phyloP scores from a whole-genome alignment of 306 rosid species.

The Leucaena leucocephala region DNA sequence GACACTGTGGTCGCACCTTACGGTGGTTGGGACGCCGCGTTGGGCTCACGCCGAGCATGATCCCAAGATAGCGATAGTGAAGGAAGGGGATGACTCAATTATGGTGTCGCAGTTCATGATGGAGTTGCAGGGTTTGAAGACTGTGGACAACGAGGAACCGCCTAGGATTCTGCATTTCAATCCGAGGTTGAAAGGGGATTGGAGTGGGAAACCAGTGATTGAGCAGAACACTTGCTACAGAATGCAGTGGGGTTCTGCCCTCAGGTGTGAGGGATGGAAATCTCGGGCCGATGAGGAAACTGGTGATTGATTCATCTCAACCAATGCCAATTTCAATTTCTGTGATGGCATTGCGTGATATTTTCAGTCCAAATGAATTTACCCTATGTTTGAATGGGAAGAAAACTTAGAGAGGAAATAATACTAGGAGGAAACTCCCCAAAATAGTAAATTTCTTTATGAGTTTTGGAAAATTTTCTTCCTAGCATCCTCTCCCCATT shows the following conservation, averaged over 20 bases:
- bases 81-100: conserved; percentile 67
- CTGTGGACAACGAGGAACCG: conserved; percentile 90
- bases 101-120: conserved; percentile 94
- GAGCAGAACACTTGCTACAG: conserved; percentile 91
- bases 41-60: conserved; percentile 81
- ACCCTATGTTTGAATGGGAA: no score
- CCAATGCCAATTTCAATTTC: not conserved
- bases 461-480: no score
- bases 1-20: conserved; percentile 86
- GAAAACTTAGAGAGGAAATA: no score
- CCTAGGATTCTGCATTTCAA: conserved; percentile 92
- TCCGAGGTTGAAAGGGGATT: conserved; percentile 94
- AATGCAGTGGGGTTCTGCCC: conserved; percentile 93
- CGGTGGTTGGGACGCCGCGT: conserved; percentile 89
- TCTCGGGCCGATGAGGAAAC: conserved; percentile 85
- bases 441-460: no score
- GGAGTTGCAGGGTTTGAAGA: conserved; percentile 93
- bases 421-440: no score
- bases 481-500: no score
- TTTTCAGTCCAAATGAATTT: conserved; percentile 1
- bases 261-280: conserved; percentile 90
- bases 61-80: conserved; percentile 74
- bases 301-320: conserved; percentile 52
- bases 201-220: conserved; percentile 89
- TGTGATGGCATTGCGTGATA: conserved; percentile 6